Evolutionary conservation across 163 green algal genomes (phyloP), one percentile per base, ranked within the genome.

Genomic region (Volvox carteri): DNA sequence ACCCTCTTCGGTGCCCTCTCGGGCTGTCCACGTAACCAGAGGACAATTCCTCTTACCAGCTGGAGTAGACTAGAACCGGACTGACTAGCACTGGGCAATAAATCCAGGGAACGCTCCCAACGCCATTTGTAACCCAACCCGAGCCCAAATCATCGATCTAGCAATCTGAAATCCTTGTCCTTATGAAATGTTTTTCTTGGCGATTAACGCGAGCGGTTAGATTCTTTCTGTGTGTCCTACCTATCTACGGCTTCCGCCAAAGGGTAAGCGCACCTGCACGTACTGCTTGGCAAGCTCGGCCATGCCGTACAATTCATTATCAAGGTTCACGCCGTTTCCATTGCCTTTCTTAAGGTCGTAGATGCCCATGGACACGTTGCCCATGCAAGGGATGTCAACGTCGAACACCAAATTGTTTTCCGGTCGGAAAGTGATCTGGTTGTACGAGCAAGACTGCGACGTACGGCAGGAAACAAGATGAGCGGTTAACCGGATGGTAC

Each of bases 271-370:
- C 44, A 85, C 76, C 52, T 44, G 28, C 18, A 86, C 12, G 39
- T 62, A 86, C 2, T 35, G 21, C 44, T 78, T 78, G 18, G 42
- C 79, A 6, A 78, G 30, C 21, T 86, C 62, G 7, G 8, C 16
- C 16, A 86, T 60, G 2, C n/a, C 79, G 30, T 67, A 86, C 42
- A 86, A 35, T 44, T 86, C 79, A 30, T 52, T 52, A 19, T 86
- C 79, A 5, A 50, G n/a, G n/a, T 68, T 68, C 4, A 33, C 2
- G 2, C 41, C 25, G 56, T 74, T 86, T 48, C 44, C 62, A 18
- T 56, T 65, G 12, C 30, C 79, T 28, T 41, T 77, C 18, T 14
- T 33, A n/a, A 86, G 44, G 62, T 86, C n/a, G 79, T 78, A 86
- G 4, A 23, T 18, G 16, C 62, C 60, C 25, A n/a, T 50, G 3